Base-by-base conservation (phyloP, 345 rosid genomes). In the Boechera stricta region DNA sequence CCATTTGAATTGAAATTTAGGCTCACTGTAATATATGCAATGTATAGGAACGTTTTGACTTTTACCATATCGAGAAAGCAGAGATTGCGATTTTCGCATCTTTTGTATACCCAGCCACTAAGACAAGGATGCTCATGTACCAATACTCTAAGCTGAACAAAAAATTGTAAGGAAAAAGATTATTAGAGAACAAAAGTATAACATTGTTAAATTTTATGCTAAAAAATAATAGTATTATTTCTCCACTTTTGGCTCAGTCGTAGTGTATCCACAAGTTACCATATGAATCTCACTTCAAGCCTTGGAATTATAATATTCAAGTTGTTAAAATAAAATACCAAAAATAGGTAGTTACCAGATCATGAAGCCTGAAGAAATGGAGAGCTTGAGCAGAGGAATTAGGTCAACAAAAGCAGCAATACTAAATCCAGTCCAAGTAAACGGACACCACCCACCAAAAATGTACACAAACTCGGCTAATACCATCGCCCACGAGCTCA, bases 371-470 rank as follows among this genome's bases (percentile, higher is more conserved):
- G 94, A 86, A 3, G 91, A 87, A 13, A 90, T 57, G 11, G 91
- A 88, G 66, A 87, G 90, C 85, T 86, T 88, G 13, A 86, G 45
- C 33, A 86, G 72, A 4, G 97, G 92, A 5, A 81, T 4, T 4
- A 89, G 38, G 67, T 85, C 88, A 35, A 42, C 7, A 66, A 89
- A 86, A 16, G 90, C 84, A 63, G 81, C 84, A 31, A 13, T 33
- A 16, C 82, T 76, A 69, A 91, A 86, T 1, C 97, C 94, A n/a
- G 75, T 87, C 94, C 97, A 87, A 7, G 92, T 86, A 7, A 79
- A 4, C 4, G 88, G 85, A 71, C 97, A 91, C 92, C 94, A 84
- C 6, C 94, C 91, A 1, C 94, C 86, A 21, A 87, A 82, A 11
- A 85, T 38, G 51, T 86, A 89, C 39, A 85, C 81, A 51, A 85